Conservation (phyloP, 495 filamentous ascomycete genomes). For the Aspergillus affinis region DNA sequence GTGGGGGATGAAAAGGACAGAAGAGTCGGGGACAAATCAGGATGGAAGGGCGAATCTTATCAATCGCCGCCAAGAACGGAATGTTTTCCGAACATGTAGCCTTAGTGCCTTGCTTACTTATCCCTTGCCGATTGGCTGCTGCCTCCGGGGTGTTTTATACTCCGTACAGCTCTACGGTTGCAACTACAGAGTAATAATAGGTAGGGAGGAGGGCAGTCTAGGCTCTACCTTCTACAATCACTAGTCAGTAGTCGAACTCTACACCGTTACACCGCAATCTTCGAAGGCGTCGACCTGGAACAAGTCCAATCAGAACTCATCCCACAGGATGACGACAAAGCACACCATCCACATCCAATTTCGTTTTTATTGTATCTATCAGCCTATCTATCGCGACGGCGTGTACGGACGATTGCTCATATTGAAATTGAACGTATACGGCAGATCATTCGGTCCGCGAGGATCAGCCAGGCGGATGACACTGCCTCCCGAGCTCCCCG, state of each 20-base stretch:
- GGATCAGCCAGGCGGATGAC: constrained; percentile 47
- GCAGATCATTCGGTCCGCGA: constrained; percentile 39
- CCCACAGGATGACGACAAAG: background rate
- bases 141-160: no score
- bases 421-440: constrained; percentile 44
- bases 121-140: background rate
- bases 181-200: background rate
- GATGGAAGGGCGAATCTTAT: constrained; percentile 17
- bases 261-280: no score
- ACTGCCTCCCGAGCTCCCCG: constrained; percentile 42
- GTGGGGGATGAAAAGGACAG: constrained; percentile 3
- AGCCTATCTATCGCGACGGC: background rate
- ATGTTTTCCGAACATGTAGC: constrained; percentile 5
- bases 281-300: background rate
- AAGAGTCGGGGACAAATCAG: constrained; percentile 1
- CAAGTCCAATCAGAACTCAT: background rate
- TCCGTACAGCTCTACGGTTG: no score
- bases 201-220: background rate
- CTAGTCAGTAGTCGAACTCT: no score
- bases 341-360: background rate
- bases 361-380: background rate
- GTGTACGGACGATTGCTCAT: constrained; percentile 22
- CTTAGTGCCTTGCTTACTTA: background rate
- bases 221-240: no score
- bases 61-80: constrained; percentile 20